Evolutionary conservation across 768 basidiomycete genomes (phyloP), one percentile per base, ranked within the genome.

Genomic region (Pisolithus tinctorius): DNA sequence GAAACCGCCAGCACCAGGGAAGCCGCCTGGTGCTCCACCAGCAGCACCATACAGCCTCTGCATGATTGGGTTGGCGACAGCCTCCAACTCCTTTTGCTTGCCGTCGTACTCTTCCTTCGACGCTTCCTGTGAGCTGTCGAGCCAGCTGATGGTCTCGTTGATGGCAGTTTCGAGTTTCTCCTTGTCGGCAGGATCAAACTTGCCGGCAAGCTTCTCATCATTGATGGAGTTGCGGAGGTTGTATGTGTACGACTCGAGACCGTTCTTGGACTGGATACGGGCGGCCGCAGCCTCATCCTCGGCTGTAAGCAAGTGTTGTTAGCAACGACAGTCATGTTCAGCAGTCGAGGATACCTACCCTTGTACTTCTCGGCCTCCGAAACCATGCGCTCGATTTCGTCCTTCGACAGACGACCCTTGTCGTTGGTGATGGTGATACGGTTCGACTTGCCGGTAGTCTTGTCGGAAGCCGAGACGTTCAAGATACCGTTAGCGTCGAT

Each of bases 351-450:
- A 9, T n/a, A 63, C 79, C 61, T 69, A 80, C 83, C 74, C 73
- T 86, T 92, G 79, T 93, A 94, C 67, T 84, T 83, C 82, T 95
- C 93, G 49, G 94, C 94, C 67, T 96, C 94, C 54, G 70, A 66
- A 41, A 97, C 91, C 94, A 98, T 98, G 67, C 93, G 88, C 70
- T 98, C 94, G 55, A 97, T 97, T 67, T 97, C 94, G 71, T 97
- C 94, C 75, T 95, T 91, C 57, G 89, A 93, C 59, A 98, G 74
- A 70, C 94, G 92, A 41, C 93, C 93, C 77, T 97, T 94, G 77
- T 96, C 93, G 69, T 93, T 93, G 61, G 88, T 93, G 72, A 93
- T 93, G 54, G 91, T 93, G 66, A 92, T 92, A 55, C 88, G 86
- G 70, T 84, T 90, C 50, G 89, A 92, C 75, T 97, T 96, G 60